Evolutionary conservation across 2,329 filamentous ascomycete genomes (phyloP), one percentile per base, ranked within the genome.

Genomic region (Neopestalotiopsis sp.): DNA sequence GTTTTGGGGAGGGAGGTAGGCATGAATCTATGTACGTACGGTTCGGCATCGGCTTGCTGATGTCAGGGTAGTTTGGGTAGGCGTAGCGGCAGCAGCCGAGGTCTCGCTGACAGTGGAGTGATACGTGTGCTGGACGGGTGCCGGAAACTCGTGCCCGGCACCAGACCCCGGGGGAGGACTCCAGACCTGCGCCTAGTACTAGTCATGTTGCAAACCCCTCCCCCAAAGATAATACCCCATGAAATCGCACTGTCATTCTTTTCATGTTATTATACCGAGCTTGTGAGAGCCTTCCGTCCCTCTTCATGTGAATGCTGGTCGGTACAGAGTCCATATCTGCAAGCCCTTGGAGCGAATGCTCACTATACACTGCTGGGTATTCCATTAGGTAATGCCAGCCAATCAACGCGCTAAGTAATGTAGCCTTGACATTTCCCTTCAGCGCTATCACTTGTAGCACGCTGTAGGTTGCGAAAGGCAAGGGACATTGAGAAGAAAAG

Each of bases 31-130:
- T 28, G 32, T 14, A n/a, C 10, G 13, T 17, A 24, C 17, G 17
- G 12, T 49, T 45, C 62, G 38, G 24, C 13, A 65, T 65, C 38
- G 62, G 63, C 24, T 38, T 66, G 63, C 63, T 66, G 45, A 66
- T 66, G 63, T 66, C 63, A 58, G 63, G 49, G 40, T 28, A 57
- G 40, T 28, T 65, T 14, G 34, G 17, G 17, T 28, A 24, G 28
- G 10, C 13, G 61, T 32, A 24, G 20, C n/a, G 28, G 42, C 63
- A 45, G 63, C 57, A 45, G 63, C n/a, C 32, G 42, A 34, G 63
- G n/a, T 53, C 45, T 53, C 45, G 45, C 58, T 53, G 14, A 4
- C 45, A 53, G 45, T 53, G 45, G 45, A 53, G 45, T 53, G 45
- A 53, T 20, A 53, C 6, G 45, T 53, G 20, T 20, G 14, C n/a